Conservation (phyloP, 1,139 yeast species). For the Magnusiomyces magnusii region DNA sequence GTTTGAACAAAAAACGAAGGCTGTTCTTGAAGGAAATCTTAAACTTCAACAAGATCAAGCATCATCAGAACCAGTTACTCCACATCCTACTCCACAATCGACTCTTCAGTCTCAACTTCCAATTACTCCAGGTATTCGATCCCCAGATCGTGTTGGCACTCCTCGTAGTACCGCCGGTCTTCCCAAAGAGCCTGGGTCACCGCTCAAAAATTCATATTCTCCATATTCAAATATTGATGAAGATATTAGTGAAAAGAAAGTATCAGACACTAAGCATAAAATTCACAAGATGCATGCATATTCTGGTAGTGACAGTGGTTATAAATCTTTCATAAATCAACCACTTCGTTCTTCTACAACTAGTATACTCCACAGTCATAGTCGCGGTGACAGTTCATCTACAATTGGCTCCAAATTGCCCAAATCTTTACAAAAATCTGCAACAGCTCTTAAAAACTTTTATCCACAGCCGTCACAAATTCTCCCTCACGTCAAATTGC, state of each 20-base stretch:
- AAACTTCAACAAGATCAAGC: slow-evolving; percentile 8
- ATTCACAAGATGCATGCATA: background rate
- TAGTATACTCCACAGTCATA: background rate
- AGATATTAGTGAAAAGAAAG: background rate
- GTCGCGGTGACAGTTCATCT: background rate
- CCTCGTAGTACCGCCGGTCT: background rate
- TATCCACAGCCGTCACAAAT: slow-evolving; percentile 1
- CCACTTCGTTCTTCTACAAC: background rate
- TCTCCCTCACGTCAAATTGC: slow-evolving; percentile 3
- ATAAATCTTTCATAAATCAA: background rate
- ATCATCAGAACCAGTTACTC: background rate
- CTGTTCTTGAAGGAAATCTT: slow-evolving; percentile 19
- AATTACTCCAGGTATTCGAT: background rate
- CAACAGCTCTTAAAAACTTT: slow-evolving; percentile 1
- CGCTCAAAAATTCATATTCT: background rate
- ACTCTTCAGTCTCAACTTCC: background rate
- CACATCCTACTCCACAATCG: background rate
- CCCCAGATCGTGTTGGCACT: background rate
- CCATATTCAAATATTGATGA: background rate
- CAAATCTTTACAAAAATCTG: background rate
- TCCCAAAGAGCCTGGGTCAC: background rate
- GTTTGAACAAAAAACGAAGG: slow-evolving; percentile 42
- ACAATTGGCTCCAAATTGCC: background rate
- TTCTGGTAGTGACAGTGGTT: background rate
- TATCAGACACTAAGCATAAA: background rate